Evolutionary conservation across 2,329 filamentous ascomycete species (phyloP), one percentile per base, ranked within the genome.

Genomic region (Alternaria sp.): DNA sequence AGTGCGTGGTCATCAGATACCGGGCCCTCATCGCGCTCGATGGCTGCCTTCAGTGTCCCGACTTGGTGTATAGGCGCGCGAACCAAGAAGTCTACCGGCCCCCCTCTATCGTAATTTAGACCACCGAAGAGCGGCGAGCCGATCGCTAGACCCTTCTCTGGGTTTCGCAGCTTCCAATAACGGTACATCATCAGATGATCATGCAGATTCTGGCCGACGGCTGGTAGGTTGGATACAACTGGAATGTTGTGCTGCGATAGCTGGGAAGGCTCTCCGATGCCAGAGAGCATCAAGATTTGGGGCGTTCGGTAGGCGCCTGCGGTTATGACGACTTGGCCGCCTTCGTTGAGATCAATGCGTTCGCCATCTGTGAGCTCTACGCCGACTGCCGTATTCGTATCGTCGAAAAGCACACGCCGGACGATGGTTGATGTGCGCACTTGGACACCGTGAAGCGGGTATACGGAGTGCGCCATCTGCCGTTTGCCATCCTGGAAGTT

Each of bases 191-290:
- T 63, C 18, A 71, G 25, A 49, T 89, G 88, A 72, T 91, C 89
- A 49, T 87, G 82, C 5, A 91, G 80, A 76, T 90, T 88, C 63
- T 84, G 85, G 3, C 89, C 89, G 2, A 92, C 88, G 30, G 88
- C 85, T 1, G 85, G 84, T 1, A 88, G 84, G 64, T 37, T 15
- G 14, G 30, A 37, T 4, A 37, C 30, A 37, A 37, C 14, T 15
- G 30, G 30, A 37, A 37, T 89, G 70, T 86, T 83, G 50, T 81
- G 77, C 30, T 11, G 81, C 63, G 8, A 15, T 37, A 91, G 84
- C 60, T 88, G 82, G 0, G 77, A 70, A 8, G 62, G 45, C 55
- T 76, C 69, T 9, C 75, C 77, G 11, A 78, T 74, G 5, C 76
- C 76, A 14, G 75, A 78, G n/a, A 74, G 65, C 62, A 73, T 63